Evolutionary conservation across 2,329 filamentous ascomycete species (phyloP).

Genomic region (Penicillium sp.): DNA sequence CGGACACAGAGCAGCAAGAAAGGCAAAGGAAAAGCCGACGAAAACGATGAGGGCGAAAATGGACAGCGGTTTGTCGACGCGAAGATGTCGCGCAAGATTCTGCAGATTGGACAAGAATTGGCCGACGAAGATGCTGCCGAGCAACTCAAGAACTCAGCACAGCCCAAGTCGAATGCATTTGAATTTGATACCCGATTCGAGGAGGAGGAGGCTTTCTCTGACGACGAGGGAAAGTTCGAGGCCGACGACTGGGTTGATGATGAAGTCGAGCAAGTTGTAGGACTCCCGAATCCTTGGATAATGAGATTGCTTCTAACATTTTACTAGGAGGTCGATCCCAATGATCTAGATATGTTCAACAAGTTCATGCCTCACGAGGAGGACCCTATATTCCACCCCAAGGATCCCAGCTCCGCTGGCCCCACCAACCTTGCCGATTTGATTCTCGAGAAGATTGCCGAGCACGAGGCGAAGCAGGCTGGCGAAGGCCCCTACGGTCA

Average conservation of each 20-base stretch:
- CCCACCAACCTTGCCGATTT: conserved; percentile 84
- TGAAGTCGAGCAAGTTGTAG: conserved; percentile 51
- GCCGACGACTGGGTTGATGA: conserved; percentile 74
- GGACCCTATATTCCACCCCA: conserved; percentile 68
- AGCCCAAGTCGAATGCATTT: conserved; percentile 63
- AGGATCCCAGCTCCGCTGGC: conserved; percentile 45
- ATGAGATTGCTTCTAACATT: conserved; percentile 11
- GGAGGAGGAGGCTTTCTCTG: conserved; percentile 50
- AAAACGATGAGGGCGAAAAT: conserved; percentile 55
- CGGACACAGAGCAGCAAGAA: conserved; percentile 72
- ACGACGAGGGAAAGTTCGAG: conserved; percentile 54
- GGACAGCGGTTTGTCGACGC: conserved; percentile 77
- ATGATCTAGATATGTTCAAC: conserved; percentile 86
- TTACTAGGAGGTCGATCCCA: conserved; percentile 73
- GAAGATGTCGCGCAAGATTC: conserved; percentile 81
- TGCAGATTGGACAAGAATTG: conserved; percentile 85
- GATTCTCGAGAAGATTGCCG: conserved; percentile 90
- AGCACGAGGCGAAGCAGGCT: conserved; percentile 71
- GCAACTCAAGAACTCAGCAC: conserved; percentile 37
- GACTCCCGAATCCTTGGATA: conserved; percentile 10
- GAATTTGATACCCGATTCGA: conserved; percentile 75
- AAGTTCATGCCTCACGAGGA: conserved; percentile 79
- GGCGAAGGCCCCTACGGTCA: conserved; percentile 35
- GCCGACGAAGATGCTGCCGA: conserved; percentile 73
- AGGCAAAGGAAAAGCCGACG: conserved; percentile 60